A percentile compares a stretch with the other conserved stretches of the same genome.
Conservation (phyloP, 2,329 filamentous ascomycete genomes). For the Pseudogymnoascus sp. region DNA sequence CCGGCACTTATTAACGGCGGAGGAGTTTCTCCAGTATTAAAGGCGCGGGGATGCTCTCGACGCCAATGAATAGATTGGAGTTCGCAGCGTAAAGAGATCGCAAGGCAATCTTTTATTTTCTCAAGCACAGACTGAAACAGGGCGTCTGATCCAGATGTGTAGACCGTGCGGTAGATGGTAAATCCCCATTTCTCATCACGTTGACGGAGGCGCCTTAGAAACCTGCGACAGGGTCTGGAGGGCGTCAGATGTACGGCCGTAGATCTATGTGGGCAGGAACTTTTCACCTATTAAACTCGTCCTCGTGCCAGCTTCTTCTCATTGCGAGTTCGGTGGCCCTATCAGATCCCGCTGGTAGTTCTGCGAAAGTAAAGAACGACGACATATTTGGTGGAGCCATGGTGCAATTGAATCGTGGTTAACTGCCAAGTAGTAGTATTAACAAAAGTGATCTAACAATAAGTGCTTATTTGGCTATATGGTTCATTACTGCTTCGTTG, state of each 20-base stretch:
- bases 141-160: slow-evolving; percentile 18
- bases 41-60: background rate
- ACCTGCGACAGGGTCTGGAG: background rate
- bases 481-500: background rate
- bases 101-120: slow-evolving; percentile 8
- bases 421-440: background rate
- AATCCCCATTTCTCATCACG: background rate
- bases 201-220: background rate
- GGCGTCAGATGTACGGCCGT: background rate
- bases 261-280: background rate
- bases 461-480: background rate
- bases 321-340: background rate
- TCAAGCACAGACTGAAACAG: slow-evolving; percentile 14
- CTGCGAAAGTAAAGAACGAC: background rate
- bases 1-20: background rate
- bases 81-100: background rate
- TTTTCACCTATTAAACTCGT: background rate
- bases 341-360: background rate
- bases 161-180: slow-evolving; percentile 20
- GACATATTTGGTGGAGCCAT: background rate
- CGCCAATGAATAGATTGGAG: background rate
- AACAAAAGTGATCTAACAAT: background rate
- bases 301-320: background rate
- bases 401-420: background rate
- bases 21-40: background rate